phyloP scores from a whole-genome alignment of 2,329 filamentous ascomycete genomes.

The Purpureocillium takamizusanense region DNA sequence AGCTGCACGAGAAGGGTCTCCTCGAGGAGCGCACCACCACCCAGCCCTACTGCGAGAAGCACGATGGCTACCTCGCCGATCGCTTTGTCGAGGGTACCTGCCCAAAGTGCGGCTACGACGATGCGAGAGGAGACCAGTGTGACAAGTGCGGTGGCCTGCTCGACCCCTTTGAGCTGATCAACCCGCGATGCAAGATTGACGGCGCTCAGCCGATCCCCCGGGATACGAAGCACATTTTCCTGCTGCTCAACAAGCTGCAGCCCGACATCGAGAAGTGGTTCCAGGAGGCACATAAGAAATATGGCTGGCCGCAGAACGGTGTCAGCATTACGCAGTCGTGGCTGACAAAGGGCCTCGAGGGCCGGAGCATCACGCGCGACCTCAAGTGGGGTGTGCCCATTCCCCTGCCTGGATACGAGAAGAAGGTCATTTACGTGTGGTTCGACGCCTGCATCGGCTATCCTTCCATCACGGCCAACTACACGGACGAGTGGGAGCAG shows the following conservation, averaged over 20 bases:
- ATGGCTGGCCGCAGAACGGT: conserved; percentile 68
- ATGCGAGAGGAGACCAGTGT: conserved; percentile 66
- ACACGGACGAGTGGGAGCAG: conserved; percentile 80
- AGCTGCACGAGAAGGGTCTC: conserved; percentile 82
- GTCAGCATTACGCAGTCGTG: conserved; percentile 70
- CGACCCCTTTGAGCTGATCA: conserved; percentile 67
- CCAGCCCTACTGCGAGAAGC: conserved; percentile 82
- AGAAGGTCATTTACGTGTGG: conserved; percentile 83
- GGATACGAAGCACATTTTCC: conserved; percentile 83
- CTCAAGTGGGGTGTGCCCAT: conserved; percentile 75
- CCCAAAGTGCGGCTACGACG: conserved; percentile 62
- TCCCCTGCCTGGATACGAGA: conserved; percentile 39
- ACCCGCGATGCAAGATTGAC: conserved; percentile 87
- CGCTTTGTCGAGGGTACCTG: conserved; percentile 77
- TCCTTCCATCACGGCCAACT: conserved; percentile 86
- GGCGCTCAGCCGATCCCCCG: conserved; percentile 69
- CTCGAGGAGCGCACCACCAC: conserved; percentile 79
- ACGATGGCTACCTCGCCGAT: conserved; percentile 72
- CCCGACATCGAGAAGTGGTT: conserved; percentile 71
- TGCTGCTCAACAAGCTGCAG: conserved; percentile 79
- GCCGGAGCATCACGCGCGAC: conserved; percentile 84
- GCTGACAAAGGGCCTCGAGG: conserved; percentile 76
- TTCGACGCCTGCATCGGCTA: conserved; percentile 92
- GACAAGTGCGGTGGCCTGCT: conserved; percentile 65
- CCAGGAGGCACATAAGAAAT: conserved; percentile 61